phyloP scores from a whole-genome alignment of 495 filamentous ascomycete species.

The Lasiosphaeris hirsuta region DNA sequence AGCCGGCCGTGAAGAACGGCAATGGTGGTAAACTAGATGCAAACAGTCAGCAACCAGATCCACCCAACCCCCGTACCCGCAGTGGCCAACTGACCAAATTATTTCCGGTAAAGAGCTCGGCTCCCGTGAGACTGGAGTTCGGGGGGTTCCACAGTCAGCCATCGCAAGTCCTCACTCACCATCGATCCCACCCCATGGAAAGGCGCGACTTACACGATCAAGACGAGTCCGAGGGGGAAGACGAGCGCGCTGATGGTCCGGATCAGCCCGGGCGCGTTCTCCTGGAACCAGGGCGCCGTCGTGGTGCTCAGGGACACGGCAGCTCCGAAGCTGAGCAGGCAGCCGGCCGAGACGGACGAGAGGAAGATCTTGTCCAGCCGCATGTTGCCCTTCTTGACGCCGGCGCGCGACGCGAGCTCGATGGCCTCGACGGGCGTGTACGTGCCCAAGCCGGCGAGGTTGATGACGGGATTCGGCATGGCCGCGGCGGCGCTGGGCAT shows the following conservation, averaged over 20 bases:
- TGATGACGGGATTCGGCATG: slow-evolving; percentile 9
- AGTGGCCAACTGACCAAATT: slow-evolving; percentile 45
- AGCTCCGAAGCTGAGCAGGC: slow-evolving; percentile 52
- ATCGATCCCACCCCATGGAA: too few species aligned
- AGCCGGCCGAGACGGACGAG: slow-evolving; percentile 52
- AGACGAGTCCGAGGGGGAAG: slow-evolving; percentile 57
- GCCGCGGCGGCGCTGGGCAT: neutral
- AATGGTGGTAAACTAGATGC: slow-evolving; percentile 49
- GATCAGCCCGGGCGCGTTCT: slow-evolving; percentile 59
- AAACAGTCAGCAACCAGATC: neutral
- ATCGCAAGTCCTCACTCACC: neutral
- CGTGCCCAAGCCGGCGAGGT: slow-evolving; percentile 18
- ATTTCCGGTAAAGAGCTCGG: slow-evolving; percentile 58
- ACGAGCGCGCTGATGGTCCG: slow-evolving; percentile 53
- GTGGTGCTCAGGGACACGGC: slow-evolving; percentile 51
- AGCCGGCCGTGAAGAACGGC: slow-evolving; percentile 52
- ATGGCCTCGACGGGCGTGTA: slow-evolving; percentile 47
- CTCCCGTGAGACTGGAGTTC: slow-evolving; percentile 42
- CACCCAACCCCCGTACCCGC: neutral
- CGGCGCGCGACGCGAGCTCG: slow-evolving; percentile 44
- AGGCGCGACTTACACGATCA: slow-evolving; percentile 43
- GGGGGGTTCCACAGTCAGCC: neutral
- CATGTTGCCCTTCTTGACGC: slow-evolving; percentile 51
- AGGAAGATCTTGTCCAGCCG: slow-evolving; percentile 52
- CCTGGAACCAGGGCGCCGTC: slow-evolving; percentile 56